These are phyloP conservation scores for Rossbeevera mucosa DNA, from an alignment of 768 basidiomycete genomes.

Conservation along the genomic window DNA sequence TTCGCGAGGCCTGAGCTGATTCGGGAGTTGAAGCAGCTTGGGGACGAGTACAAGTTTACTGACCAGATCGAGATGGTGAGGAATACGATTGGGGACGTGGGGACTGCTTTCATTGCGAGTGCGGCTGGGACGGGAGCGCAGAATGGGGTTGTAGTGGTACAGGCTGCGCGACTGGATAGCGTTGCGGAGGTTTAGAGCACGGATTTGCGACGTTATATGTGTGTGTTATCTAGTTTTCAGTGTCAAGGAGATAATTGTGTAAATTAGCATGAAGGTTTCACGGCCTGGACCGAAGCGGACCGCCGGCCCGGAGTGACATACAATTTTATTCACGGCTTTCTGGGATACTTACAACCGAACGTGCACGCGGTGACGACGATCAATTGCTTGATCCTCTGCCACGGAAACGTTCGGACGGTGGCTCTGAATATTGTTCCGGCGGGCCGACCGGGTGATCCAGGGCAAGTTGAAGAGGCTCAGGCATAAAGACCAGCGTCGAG, in stretches of 20 bases:
- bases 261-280: not conserved
- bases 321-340: not conserved
- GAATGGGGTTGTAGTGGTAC: slow-evolving; percentile 63
- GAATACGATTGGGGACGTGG: slow-evolving; percentile 85
- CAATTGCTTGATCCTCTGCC: not conserved
- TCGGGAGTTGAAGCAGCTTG: slow-evolving; percentile 52
- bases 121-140: slow-evolving; percentile 51
- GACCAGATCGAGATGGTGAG: slow-evolving; percentile 37
- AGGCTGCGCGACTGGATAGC: slow-evolving; percentile 41
- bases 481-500: not conserved
- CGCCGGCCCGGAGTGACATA: not conserved
- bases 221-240: not conserved
- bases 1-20: slow-evolving; percentile 57
- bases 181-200: not conserved
- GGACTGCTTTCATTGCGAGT: slow-evolving; percentile 61
- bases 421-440: not conserved
- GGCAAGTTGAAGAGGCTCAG: not conserved
- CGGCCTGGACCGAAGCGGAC: not conserved
- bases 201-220: not conserved
- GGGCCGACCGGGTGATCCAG: not conserved
- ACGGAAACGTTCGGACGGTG: not conserved
- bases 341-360: not conserved
- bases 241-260: not conserved
- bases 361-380: not conserved
- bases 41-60: slow-evolving; percentile 26